These are phyloP conservation scores for Friedmanniomyces endolithicus DNA, from an alignment of 495 filamentous ascomycete species.

Conservation along the genomic window DNA sequence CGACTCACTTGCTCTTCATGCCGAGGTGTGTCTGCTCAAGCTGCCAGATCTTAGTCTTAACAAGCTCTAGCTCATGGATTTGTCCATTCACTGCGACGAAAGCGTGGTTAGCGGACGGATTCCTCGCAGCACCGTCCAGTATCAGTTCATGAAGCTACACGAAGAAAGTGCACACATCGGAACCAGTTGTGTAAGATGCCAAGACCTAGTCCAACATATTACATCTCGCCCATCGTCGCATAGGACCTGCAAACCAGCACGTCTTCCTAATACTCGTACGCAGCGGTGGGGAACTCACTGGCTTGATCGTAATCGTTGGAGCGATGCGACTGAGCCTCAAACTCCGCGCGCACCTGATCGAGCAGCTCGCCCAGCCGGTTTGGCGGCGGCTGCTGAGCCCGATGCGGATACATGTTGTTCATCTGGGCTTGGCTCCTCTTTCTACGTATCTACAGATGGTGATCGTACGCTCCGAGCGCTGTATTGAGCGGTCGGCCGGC, in stretches of 20 bases:
- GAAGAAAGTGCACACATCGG: no score
- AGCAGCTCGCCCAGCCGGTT: conserved; percentile 78
- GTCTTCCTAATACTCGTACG: neutral
- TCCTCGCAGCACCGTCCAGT: neutral
- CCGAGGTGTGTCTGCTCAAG: conserved; percentile 76
- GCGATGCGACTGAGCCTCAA: conserved; percentile 60
- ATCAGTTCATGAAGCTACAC: no score
- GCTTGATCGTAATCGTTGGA: conserved; percentile 77
- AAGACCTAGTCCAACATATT: neutral
- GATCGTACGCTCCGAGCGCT: no score
- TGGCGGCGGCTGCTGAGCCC: conserved; percentile 46
- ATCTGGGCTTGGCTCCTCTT: no score
- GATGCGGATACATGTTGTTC: conserved; percentile 64
- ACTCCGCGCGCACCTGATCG: conserved; percentile 80
- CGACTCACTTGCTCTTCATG: conserved; percentile 76
- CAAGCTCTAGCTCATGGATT: conserved; percentile 82
- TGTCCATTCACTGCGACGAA: conserved; percentile 58
- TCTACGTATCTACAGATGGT: no score
- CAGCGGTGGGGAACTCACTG: conserved; percentile 46
- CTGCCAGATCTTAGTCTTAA: conserved; percentile 78
- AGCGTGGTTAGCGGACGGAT: conserved; percentile 9
- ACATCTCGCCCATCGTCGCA: neutral
- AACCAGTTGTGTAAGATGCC: no score
- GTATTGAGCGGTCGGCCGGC: no score
- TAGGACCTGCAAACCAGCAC: neutral